These are phyloP conservation scores for sunflower (Helianthus annuus) DNA, from an alignment of 129 eudicot genomes.

Conservation along the genomic window DNA sequence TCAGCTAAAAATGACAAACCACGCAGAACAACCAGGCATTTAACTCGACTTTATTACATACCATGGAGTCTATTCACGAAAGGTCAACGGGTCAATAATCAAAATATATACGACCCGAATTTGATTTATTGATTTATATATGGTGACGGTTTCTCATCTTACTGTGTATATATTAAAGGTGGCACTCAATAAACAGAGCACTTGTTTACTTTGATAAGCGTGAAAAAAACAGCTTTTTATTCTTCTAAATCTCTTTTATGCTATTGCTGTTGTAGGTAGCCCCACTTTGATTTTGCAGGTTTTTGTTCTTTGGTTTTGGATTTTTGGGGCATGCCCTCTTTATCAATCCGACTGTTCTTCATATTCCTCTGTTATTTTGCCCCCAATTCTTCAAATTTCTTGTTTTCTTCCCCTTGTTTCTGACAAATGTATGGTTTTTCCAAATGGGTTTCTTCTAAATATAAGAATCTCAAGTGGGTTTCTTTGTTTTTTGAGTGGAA, in stretches of 20 bases:
- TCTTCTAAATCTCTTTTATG: constrained; percentile 19
- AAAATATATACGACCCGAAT: no score
- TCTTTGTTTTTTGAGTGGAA: constrained; percentile 9
- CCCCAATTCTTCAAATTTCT: constrained; percentile 8
- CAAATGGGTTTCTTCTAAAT: constrained; percentile 20
- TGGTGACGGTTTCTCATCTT: no score
- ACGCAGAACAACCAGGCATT: no score
- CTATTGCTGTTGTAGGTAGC: constrained; percentile 39
- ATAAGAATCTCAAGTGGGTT: constrained; percentile 19
- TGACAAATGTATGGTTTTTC: constrained; percentile 14
- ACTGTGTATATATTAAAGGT: no score
- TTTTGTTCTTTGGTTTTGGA: constrained; percentile 80
- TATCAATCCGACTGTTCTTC: constrained; percentile 34
- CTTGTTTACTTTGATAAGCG: constrained; percentile 74
- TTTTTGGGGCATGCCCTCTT: constrained; percentile 53
- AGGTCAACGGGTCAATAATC: no score
- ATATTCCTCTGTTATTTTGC: constrained; percentile 25
- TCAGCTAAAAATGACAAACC: no score
- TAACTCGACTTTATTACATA: no score
- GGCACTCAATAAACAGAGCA: constrained; percentile 52
- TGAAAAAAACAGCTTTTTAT: constrained; percentile 46
- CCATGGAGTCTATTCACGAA: no score
- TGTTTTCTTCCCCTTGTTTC: constrained; percentile 29
- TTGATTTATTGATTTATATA: no score
- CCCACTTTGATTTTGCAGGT: constrained; percentile 69